Evolutionary conservation across 306 rosid species (phyloP).

Genomic region (Ziziphus jujuba): DNA sequence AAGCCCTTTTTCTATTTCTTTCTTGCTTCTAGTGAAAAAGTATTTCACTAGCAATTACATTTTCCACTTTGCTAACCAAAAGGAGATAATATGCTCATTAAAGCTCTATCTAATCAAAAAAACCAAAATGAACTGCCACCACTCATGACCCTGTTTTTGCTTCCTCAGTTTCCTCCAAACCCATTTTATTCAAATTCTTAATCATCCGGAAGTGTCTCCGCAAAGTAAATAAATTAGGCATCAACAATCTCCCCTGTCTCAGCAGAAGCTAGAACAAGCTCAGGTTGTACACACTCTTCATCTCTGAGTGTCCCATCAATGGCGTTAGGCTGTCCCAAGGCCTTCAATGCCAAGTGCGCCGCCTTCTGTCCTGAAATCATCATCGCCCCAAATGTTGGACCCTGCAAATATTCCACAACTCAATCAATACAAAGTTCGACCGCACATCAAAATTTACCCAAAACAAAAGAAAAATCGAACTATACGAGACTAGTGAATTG

Average conservation of each 20-base stretch:
- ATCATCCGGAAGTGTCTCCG: too few relatives aligned
- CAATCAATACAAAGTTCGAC: background rate
- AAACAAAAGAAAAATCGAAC: background rate
- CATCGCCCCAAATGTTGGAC: conserved; percentile 98
- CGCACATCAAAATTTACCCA: background rate
- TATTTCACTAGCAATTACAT: too few relatives aligned
- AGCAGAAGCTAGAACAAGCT: conserved; percentile 71
- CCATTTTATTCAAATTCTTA: too few relatives aligned
- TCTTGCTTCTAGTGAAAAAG: too few relatives aligned
- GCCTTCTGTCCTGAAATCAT: conserved; percentile 97
- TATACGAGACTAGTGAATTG: background rate
- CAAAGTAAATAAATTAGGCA: conserved; percentile 32
- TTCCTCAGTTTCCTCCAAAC: too few relatives aligned
- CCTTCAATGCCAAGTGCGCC: conserved; percentile 83
- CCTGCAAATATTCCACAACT: conserved; percentile 37
- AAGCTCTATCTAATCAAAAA: too few relatives aligned
- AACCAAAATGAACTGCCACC: too few relatives aligned
- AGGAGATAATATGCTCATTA: too few relatives aligned
- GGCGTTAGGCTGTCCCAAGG: conserved; percentile 55
- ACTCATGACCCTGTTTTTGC: too few relatives aligned
- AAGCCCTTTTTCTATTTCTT: too few relatives aligned
- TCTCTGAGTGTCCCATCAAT: conserved; percentile 30
- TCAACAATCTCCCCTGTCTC: conserved; percentile 51
- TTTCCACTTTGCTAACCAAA: too few relatives aligned
- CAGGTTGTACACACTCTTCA: conserved; percentile 44